Percentiles rank a stretch among this genome's conserved stretches.
Evolutionary conservation across 2,329 filamentous ascomycete genomes (phyloP).

Genomic region (Beauveria rudraprayagi): DNA sequence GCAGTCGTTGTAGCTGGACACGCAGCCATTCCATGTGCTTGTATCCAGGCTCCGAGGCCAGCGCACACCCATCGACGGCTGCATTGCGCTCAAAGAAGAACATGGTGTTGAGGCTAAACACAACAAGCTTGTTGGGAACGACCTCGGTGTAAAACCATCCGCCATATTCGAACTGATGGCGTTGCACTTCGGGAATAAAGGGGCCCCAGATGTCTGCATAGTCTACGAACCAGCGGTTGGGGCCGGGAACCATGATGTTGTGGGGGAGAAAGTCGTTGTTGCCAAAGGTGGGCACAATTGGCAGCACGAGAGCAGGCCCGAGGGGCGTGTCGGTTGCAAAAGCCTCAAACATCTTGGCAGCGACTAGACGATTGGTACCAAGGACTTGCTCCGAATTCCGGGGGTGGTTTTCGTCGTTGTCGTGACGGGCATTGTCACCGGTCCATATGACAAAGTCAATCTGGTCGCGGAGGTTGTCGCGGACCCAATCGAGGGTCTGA

Average conservation of each 20-base stretch:
- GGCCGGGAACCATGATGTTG: conserved; percentile 81
- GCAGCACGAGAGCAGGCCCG: conserved; percentile 47
- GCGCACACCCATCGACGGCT: conserved; percentile 82
- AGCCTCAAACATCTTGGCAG: conserved; percentile 65
- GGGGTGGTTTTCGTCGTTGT: conserved; percentile 75
- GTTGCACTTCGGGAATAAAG: conserved; percentile 88
- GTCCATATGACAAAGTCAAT: conserved; percentile 93
- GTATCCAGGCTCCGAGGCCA: conserved; percentile 75
- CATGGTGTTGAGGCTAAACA: conserved; percentile 92
- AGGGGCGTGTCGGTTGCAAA: conserved; percentile 49
- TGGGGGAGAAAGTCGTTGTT: conserved; percentile 98
- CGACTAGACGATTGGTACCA: conserved; percentile 65
- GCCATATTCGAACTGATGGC: conserved; percentile 82
- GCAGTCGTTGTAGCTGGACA: conserved; percentile 76
- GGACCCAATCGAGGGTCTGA: conserved; percentile 85
- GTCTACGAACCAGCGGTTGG: conserved; percentile 74
- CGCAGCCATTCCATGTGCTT: conserved; percentile 95
- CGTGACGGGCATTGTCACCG: conserved; percentile 81
- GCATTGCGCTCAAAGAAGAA: conserved; percentile 94
- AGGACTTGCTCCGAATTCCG: conserved; percentile 71
- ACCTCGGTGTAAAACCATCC: conserved; percentile 95
- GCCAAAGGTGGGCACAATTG: conserved; percentile 82
- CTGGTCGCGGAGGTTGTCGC: conserved; percentile 63
- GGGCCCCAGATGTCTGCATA: conserved; percentile 73
- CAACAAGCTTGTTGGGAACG: conserved; percentile 73